Evolutionary conservation across 2,329 filamentous ascomycete genomes (phyloP), one percentile per base, ranked within the genome.

Genomic region (Cladosporium cucumerinum): DNA sequence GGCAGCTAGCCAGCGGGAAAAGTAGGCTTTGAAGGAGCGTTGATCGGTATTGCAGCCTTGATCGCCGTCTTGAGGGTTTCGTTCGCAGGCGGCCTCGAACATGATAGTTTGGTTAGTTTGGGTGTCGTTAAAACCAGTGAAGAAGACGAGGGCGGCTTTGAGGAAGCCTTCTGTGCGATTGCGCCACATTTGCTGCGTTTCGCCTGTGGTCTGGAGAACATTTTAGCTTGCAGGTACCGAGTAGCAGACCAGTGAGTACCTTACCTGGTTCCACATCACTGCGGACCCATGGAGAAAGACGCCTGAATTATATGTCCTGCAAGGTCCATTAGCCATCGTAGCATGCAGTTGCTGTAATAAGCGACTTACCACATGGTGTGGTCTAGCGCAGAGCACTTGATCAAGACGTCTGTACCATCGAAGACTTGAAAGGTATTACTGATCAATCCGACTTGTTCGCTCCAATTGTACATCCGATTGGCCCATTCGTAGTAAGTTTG

Each of bases 401-500:
- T 70, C 26, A 66, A 73, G 66, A 80, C 77, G 58, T 79, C 77
- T 36, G 78, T 78, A 63, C 81, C 81, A 62, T 83, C 81, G 68
- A 74, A 82, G 73, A 81, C 79, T 65, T 79, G 74, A 69, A 78
- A 81, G 10, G 75, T 63, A 82, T 81, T 57, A 67, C 85, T 83
- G 68, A 92, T 83, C 65, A 92, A 79, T 14, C 85, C 84, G 7
- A 85, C 84, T 8, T 87, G 76, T 8, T 61, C 65, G 7, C 72
- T 71, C 78, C 78, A 79, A 25, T 75, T 69, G 70, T 72, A 79
- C 39, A 69, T 66, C 61, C 71, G 75, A 60, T 79, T 77, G 0
- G 85, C 85, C 89, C 89, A 92, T 69, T 91, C 84, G 79, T 81
- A 66, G 69, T 91, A 91, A 0, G 85, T 88, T 65, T 74, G 55